Evolutionary conservation across 768 basidiomycete species (phyloP), one percentile per base, ranked within the genome.

Genomic region (Termitomyces sp.): DNA sequence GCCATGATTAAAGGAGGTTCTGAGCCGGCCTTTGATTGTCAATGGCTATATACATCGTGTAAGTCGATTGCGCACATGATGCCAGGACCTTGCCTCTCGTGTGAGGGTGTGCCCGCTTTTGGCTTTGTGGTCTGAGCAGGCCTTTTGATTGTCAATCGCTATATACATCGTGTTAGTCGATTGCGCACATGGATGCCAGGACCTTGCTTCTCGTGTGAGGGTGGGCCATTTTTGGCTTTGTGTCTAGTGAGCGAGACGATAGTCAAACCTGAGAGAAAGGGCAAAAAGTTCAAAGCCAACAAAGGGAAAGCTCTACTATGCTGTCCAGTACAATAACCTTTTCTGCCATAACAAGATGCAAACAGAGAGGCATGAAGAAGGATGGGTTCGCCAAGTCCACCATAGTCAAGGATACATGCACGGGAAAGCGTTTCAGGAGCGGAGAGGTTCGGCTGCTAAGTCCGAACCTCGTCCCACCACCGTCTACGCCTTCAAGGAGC

Each of bases 1-100:
- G 59, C 44, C 71, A 72, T 73, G 45, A 20, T 20, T 13, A 2
- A 46, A 13, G 37, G 39, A 39, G 37, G 22, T 39, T 41, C 39
- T 20, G 11, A n/a, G 52, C 30, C 1, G 12, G 12, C 11, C n/a
- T 54, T 27, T n/a, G 6, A 31, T 42, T 42, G 41, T 3, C 52
- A 41, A 41, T 53, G 18, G 15, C 24, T 22, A 22, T 52, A 37
- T 52, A 9, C 16, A 27, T 13, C 52, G 24, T 39, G 9, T 15
- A 12, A 36, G 18, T 39, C 27, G 16, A 27, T 27, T 18, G 51
- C 2, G 36, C 51, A 52, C 52, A 53, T 30, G 52, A 27, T 27
- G 20, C 6, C 18, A 27, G 34, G 36, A 52, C 24, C 18, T 16
- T 16, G 16, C 36, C 27, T 27, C 24, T 16, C n/a, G 53, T 54